Percentiles rank a stretch among this genome's conserved stretches.
phyloP scores from a whole-genome alignment of 208 protist genomes.

The Endotrypanum monterogeii region DNA sequence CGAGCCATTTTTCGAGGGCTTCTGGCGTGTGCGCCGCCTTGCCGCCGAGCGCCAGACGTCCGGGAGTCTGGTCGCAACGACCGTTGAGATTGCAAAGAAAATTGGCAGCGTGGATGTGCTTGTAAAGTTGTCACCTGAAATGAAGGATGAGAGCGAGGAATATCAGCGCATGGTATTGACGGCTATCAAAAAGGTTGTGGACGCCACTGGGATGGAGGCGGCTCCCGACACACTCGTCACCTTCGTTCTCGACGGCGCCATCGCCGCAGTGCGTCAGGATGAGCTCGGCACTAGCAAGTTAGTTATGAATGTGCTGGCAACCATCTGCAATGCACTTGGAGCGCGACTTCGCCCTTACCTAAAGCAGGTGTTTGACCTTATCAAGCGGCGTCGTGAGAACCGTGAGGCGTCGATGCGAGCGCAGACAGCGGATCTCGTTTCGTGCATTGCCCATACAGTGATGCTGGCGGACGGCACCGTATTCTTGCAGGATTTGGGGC shows the following conservation, averaged over 20 bases:
- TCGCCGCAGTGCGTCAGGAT: conserved; percentile 97
- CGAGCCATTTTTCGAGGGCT: conserved; percentile 92
- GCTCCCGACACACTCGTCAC: conserved; percentile 94
- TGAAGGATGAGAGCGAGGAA: conserved; percentile 98
- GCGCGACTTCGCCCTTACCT: conserved; percentile 94
- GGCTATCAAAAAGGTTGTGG: conserved; percentile 89
- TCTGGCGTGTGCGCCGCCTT: conserved; percentile 96
- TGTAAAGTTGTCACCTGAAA: conserved; percentile 92
- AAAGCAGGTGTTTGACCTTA: conserved; percentile 95
- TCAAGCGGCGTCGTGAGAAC: conserved; percentile 97
- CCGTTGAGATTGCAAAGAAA: conserved; percentile 96
- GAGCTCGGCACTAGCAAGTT: conserved; percentile 89
- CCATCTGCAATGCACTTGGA: conserved; percentile 95
- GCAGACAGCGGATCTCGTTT: conserved; percentile 97
- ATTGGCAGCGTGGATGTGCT: conserved; percentile 95
- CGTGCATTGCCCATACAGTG: conserved; percentile 95
- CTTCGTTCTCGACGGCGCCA: conserved; percentile 96
- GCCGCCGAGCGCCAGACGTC: conserved; percentile 96
- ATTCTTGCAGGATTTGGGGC: conserved; percentile 95
- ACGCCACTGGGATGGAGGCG: conserved; percentile 81
- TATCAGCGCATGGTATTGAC: conserved; percentile 97
- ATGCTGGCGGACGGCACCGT: conserved; percentile 94
- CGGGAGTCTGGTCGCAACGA: conserved; percentile 94
- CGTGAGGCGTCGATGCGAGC: conserved; percentile 92
- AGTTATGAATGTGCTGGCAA: conserved; percentile 92